Evolutionary conservation across 2,329 filamentous ascomycete species (phyloP).

Genomic region (Penicillium sumatraense): DNA sequence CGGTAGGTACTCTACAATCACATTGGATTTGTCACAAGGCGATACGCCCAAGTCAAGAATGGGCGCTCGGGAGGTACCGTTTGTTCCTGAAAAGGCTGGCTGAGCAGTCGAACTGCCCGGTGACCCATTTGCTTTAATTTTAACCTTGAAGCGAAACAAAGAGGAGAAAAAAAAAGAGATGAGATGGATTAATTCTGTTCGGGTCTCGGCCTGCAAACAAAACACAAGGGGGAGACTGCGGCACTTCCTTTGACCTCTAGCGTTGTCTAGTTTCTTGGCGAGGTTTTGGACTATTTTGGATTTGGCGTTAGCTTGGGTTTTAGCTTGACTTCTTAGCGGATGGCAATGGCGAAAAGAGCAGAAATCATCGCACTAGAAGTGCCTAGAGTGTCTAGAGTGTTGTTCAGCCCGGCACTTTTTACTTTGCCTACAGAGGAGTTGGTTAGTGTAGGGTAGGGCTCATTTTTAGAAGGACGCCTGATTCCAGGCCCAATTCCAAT

Average conservation of each 20-base stretch:
- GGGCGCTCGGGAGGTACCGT: slow-evolving; percentile 13
- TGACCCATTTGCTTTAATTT: not conserved
- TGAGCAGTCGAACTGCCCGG: not conserved
- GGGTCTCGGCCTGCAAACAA: not conserved
- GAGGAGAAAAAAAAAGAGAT: not conserved
- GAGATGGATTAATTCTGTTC: not conserved
- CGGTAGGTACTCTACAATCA: too few relatives aligned
- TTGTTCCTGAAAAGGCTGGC: slow-evolving; percentile 17
- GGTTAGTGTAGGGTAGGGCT: too few relatives aligned
- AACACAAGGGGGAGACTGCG: not conserved
- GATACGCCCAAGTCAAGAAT: slow-evolving; percentile 2
- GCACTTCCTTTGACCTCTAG: not conserved
- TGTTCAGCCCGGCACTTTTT: not conserved
- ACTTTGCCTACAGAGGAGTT: too few relatives aligned
- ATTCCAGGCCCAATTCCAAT: not conserved
- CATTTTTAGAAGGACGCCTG: too few relatives aligned
- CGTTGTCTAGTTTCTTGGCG: not conserved
- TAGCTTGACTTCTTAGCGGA: not conserved
- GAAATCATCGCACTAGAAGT: not conserved
- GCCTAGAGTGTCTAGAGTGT: not conserved
- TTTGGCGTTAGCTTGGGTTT: not conserved
- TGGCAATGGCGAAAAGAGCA: not conserved
- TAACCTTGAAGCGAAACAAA: not conserved
- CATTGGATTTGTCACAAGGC: not conserved
- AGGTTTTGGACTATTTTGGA: not conserved